Evolutionary conservation across 2,329 filamentous ascomycete genomes (phyloP).

Genomic region (Aspergillus intermedius): DNA sequence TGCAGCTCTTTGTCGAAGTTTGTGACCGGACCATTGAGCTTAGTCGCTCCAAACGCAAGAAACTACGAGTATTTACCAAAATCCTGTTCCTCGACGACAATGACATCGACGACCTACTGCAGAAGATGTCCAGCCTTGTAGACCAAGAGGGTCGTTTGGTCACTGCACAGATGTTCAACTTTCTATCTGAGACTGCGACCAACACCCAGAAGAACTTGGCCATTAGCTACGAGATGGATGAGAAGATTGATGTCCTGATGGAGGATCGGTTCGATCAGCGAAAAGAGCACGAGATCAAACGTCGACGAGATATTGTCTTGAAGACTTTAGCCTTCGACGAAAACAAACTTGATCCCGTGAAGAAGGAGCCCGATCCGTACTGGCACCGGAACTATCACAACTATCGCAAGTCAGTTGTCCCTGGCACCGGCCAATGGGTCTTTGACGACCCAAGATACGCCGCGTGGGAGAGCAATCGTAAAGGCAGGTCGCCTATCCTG

Average conservation of each 20-base stretch:
- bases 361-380: constrained; percentile 9
- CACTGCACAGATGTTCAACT: constrained; percentile 10
- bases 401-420: constrained; percentile 8
- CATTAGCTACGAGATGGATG: constrained; percentile 8
- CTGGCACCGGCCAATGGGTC: constrained; percentile 11
- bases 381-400: constrained; percentile 13
- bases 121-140: constrained; percentile 10
- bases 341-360: constrained; percentile 10
- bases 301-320: constrained; percentile 7
- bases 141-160: constrained; percentile 12
- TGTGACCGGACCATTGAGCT: constrained; percentile 13
- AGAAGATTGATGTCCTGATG: constrained; percentile 11
- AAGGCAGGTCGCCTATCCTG: constrained; percentile 4
- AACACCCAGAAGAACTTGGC: constrained; percentile 9
- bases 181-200: constrained; percentile 8
- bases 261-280: constrained; percentile 9
- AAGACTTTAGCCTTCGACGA: constrained; percentile 11
- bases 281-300: constrained; percentile 8
- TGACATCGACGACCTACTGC: constrained; percentile 11
- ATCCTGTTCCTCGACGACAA: constrained; percentile 15
- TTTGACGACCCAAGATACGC: constrained; percentile 9
- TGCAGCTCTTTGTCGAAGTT: constrained; percentile 15
- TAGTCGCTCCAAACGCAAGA: constrained; percentile 8
- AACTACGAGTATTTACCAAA: constrained; percentile 10
- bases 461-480: constrained; percentile 7